Evolutionary conservation across 1,139 yeast species (phyloP).

Genomic region (Geotrichum citri-aurantii): DNA sequence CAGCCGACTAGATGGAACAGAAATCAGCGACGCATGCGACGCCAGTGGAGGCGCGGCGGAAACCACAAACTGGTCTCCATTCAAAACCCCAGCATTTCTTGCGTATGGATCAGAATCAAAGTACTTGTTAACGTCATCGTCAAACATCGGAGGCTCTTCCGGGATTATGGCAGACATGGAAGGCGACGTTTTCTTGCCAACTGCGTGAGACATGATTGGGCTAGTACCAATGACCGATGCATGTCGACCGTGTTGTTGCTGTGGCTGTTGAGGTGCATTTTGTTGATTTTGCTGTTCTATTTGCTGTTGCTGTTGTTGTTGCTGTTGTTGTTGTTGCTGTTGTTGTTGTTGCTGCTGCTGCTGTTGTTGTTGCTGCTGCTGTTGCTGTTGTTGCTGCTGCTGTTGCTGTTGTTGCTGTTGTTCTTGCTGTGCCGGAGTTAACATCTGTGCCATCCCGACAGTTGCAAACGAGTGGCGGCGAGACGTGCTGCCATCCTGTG

Average conservation of each 20-base stretch:
- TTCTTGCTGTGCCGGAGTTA: conserved; percentile 6
- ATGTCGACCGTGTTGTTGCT: conserved; percentile 4
- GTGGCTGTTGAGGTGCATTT: conserved; percentile 13
- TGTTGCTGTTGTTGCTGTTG: conserved; percentile 15
- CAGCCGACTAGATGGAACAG: conserved; percentile 37
- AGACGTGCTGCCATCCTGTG: background rate
- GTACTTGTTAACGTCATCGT: conserved; percentile 17
- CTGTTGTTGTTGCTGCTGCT: conserved; percentile 10
- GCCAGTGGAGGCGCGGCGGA: conserved; percentile 5
- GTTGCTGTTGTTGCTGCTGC: conserved; percentile 11
- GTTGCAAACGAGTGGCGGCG: conserved; percentile 17
- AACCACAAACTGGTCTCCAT: background rate
- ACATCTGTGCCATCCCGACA: conserved; percentile 5
- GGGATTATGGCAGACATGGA: conserved; percentile 1
- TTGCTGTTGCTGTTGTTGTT: conserved; percentile 12
- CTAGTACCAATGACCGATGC: background rate
- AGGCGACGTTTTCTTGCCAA: background rate
- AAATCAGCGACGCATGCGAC: conserved; percentile 23
- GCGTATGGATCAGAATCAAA: conserved; percentile 26
- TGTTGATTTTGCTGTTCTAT: conserved; percentile 6
- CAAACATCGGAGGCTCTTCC: conserved; percentile 1
- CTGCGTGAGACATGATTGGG: background rate
- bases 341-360: conserved; percentile 11
- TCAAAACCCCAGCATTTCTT: conserved; percentile 19
- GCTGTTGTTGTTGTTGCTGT: conserved; percentile 14